phyloP scores from a whole-genome alignment of 2,329 filamentous ascomycete species.

The Botrytis paeoniae region DNA sequence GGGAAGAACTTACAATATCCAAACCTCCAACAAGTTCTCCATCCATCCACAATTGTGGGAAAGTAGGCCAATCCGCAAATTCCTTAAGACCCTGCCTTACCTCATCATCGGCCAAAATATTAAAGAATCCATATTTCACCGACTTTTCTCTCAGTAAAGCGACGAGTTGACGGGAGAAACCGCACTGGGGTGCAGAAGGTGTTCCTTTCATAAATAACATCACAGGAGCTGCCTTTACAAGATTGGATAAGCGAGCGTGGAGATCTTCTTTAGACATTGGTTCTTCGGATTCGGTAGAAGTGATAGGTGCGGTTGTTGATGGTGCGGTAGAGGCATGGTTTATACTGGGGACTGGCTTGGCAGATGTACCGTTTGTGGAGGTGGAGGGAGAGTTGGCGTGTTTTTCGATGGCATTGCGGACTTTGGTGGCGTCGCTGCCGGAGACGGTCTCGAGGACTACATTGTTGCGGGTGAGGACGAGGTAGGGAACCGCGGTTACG shows the following conservation, averaged over 20 bases:
- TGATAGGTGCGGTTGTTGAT: constrained; percentile 27
- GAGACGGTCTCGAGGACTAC: constrained; percentile 80
- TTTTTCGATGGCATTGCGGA: constrained; percentile 80
- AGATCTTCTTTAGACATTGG: constrained; percentile 76
- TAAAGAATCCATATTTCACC: constrained; percentile 98
- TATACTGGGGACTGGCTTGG: constrained; percentile 33
- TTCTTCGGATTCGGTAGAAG: constrained; percentile 41
- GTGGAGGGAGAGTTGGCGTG: constrained; percentile 43
- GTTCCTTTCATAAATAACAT: constrained; percentile 99
- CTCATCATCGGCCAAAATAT: constrained; percentile 96
- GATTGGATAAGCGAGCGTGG: constrained; percentile 72
- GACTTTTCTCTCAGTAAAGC: constrained; percentile 81
- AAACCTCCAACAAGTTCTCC: constrained; percentile 90
- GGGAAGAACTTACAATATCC: constrained; percentile 73
- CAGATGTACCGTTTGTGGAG: constrained; percentile 8
- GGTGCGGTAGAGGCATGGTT: constrained; percentile 34
- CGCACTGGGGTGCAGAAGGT: constrained; percentile 80
- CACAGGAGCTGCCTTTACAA: constrained; percentile 92
- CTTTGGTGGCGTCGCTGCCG: constrained; percentile 83
- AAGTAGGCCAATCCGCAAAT: constrained; percentile 98
- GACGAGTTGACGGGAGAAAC: constrained; percentile 88
- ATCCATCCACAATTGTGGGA: constrained; percentile 88
- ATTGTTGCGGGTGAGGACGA: constrained; percentile 76
- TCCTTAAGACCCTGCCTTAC: constrained; percentile 95
- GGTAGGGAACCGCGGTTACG: constrained; percentile 89